Conservation (phyloP, 208 protist species). For the Leishmania major region DNA sequence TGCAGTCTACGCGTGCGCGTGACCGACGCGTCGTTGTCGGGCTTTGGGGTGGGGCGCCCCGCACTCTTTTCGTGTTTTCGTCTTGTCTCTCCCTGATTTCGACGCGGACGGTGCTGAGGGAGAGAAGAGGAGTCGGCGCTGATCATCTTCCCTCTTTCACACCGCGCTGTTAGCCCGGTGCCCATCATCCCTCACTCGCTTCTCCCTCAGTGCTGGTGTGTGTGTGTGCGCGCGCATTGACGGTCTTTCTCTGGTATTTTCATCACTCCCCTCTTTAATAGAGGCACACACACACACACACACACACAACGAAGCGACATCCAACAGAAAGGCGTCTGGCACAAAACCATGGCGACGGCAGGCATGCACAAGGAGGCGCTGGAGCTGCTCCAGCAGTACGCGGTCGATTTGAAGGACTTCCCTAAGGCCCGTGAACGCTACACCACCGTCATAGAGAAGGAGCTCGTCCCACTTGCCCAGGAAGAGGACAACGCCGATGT, state of each 20-base stretch:
- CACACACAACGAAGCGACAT: not conserved
- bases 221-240: not conserved
- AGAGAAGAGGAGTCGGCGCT: not conserved
- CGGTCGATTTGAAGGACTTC: conserved; percentile 82
- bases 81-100: not conserved
- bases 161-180: not conserved
- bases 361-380: conserved; percentile 49
- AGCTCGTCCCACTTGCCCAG: conserved; percentile 30
- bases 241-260: not conserved
- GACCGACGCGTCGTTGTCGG: not conserved
- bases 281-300: not conserved
- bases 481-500: conserved; percentile 43
- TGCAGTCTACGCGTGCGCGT: not conserved
- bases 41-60: no score
- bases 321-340: not conserved
- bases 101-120: not conserved
- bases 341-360: conserved; percentile 49
- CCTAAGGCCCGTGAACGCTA: conserved; percentile 67
- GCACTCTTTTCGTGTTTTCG: not conserved
- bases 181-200: not conserved
- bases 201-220: not conserved
- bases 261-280: not conserved
- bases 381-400: conserved; percentile 67
- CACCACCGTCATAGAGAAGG: conserved; percentile 41
- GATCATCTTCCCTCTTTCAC: not conserved